Conservation (phyloP, 1,284 basidiomycete genomes). For the Jaminaea rosea region DNA sequence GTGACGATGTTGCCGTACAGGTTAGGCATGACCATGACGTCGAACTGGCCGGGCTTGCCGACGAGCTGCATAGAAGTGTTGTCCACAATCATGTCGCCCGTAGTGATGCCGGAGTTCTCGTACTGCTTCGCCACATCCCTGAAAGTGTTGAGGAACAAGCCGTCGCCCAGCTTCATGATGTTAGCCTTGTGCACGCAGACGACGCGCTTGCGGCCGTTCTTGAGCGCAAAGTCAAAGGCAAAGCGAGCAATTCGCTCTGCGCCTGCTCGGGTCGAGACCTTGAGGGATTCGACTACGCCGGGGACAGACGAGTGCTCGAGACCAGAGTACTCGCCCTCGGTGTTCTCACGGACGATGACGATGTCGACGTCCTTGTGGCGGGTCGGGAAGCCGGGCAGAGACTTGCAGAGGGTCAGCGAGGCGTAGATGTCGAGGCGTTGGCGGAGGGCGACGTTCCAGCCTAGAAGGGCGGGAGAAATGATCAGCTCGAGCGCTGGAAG, state of each 20-base stretch:
- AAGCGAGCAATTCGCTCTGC: constrained; percentile 94
- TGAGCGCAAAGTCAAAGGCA: constrained; percentile 97
- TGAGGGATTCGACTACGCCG: constrained; percentile 95
- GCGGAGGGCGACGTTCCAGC: constrained; percentile 99
- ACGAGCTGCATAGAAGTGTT: constrained; percentile 93
- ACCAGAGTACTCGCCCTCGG: constrained; percentile 98
- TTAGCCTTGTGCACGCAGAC: constrained; percentile 99
- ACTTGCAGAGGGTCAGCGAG: constrained; percentile 95
- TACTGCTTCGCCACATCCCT: constrained; percentile 86
- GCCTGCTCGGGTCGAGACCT: constrained; percentile 91
- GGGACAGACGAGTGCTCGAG: constrained; percentile 90
- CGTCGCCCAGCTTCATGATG: constrained; percentile 99
- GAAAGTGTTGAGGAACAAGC: constrained; percentile 98
- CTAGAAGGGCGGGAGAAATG: no score
- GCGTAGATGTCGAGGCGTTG: constrained; percentile 99
- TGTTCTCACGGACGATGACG: constrained; percentile 99
- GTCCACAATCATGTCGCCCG: neutral
- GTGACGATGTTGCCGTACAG: constrained; percentile 91
- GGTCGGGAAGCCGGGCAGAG: constrained; percentile 90
- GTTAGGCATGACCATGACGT: constrained; percentile 99
- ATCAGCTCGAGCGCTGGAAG: neutral
- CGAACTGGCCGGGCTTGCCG: constrained; percentile 86
- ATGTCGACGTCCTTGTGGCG: constrained; percentile 96
- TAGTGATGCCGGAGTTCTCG: constrained; percentile 21
- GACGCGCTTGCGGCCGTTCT: constrained; percentile 99